These are phyloP conservation scores for Calcarisporium arbuscula DNA, from an alignment of 2,329 filamentous ascomycete species.

Conservation along the genomic window DNA sequence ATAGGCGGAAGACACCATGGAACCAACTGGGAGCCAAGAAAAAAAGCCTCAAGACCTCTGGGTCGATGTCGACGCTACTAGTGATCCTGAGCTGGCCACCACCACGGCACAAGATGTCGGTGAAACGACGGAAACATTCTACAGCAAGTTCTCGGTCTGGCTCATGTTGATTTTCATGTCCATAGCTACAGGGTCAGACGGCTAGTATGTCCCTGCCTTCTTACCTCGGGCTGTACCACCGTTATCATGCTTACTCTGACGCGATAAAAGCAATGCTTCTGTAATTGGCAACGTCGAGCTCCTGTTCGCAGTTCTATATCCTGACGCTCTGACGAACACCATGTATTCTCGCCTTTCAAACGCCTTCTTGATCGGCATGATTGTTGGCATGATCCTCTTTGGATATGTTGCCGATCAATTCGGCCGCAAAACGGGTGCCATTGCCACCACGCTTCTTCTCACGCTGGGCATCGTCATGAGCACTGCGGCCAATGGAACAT, in stretches of 20 bases:
- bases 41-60: no score
- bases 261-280: constrained; percentile 34
- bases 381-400: constrained; percentile 50
- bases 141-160: constrained; percentile 34
- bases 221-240: no score
- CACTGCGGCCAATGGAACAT: constrained; percentile 35
- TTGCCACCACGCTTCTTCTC: constrained; percentile 40
- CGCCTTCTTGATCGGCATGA: constrained; percentile 48
- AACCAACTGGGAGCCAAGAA: no score
- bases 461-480: constrained; percentile 40
- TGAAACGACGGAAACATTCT: constrained; percentile 19
- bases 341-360: constrained; percentile 48
- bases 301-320: constrained; percentile 33
- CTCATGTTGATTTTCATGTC: constrained; percentile 39
- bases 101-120: constrained; percentile 10
- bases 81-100: constrained; percentile 8
- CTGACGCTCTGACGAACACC: constrained; percentile 31
- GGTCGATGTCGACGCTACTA: constrained; percentile 3
- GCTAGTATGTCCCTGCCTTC: constrained; percentile 23
- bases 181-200: constrained; percentile 39
- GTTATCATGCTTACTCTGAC: no score
- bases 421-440: constrained; percentile 41
- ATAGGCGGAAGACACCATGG: no score
- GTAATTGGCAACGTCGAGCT: constrained; percentile 39
- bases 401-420: constrained; percentile 43